These are phyloP conservation scores for Rhodotorula sp. DNA, from an alignment of 1,284 basidiomycete species.

Conservation along the genomic window DNA sequence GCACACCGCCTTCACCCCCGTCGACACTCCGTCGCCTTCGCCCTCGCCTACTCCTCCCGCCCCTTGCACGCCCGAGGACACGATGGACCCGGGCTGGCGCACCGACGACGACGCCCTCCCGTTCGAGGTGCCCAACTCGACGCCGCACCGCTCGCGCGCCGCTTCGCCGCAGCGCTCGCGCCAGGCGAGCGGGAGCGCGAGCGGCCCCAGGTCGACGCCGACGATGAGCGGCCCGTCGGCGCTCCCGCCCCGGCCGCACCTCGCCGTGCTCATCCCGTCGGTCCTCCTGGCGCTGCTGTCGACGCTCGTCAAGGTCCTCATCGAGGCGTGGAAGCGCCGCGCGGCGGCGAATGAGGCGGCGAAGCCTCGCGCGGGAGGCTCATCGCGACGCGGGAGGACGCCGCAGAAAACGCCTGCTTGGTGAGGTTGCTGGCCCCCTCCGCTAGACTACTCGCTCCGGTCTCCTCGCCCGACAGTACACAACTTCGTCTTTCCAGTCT, in stretches of 20 bases:
- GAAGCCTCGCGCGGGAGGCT: not conserved
- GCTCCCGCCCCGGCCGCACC: conserved; percentile 34
- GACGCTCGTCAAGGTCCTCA: conserved; percentile 22
- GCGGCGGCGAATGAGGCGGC: not conserved
- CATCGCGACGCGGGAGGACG: not conserved
- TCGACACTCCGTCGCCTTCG: not conserved
- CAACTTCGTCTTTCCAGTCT: not conserved
- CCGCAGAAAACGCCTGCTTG: not conserved
- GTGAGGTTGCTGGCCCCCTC: not conserved
- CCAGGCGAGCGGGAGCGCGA: not conserved
- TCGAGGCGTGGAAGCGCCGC: conserved; percentile 3
- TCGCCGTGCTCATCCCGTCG: conserved; percentile 27
- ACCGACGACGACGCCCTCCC: conserved; percentile 29
- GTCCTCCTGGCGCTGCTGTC: conserved; percentile 27
- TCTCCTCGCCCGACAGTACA: no score
- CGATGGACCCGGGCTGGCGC: conserved; percentile 13
- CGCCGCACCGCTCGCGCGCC: conserved; percentile 14
- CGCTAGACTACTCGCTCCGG: not conserved
- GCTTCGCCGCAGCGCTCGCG: conserved; percentile 17
- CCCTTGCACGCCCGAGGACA: not conserved
- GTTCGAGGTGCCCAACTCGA: conserved; percentile 23
- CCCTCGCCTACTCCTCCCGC: not conserved
- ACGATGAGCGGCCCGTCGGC: not conserved
- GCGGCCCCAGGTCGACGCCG: not conserved
- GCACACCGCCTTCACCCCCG: not conserved